Evolutionary conservation across 192 early-diverging fungal genomes (phyloP), one percentile per base, ranked within the genome.

Genomic region (Linnemannia zychae): DNA sequence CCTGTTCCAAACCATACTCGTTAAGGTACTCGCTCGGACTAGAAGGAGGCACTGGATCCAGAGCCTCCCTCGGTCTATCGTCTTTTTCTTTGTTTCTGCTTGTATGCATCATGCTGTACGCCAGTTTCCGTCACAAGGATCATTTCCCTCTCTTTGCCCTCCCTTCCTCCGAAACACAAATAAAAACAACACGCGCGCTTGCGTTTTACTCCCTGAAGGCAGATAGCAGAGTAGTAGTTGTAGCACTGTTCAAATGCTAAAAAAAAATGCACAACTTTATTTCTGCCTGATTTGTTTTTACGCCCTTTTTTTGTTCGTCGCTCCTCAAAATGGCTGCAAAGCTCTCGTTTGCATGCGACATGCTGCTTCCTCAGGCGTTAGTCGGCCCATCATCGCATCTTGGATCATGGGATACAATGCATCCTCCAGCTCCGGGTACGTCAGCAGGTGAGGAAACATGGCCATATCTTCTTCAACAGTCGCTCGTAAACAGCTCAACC

Each of bases 371-470:
- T 72, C 46, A 7, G 44, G 40, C 1, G 69, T 33, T 1, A 72
- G 13, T 12, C 80, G 80, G 1, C 80, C 80, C 80, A 82, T 82
- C 74, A 82, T 82, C 16, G 80, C 80, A 33, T 76, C 80, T 60
- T 82, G 80, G 74, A 82, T 76, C 60, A 82, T 66, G 12, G 53
- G 80, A n/a, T 76, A 82, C 31, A 82, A 28, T 12, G 74, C 80
- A n/a, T 82, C 80, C 38, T 82, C 80, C 46, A 82, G 60, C 46
- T 82, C 80, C 20, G 80, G 80, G 69, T 82, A 82, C 46, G 69
- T 48, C 44, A 38, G 38, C 34, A 82, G 50, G 57, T 82, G 80
- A 36, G 80, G 80, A 33, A 82, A 82, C 80, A 82, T 82, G 33
- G 80, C 80, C 80, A 82, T 82, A 31, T 82, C 80, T 16, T 71